phyloP scores from a whole-genome alignment of 192 early-diverging fungal species.

The Phycomyces nitens region DNA sequence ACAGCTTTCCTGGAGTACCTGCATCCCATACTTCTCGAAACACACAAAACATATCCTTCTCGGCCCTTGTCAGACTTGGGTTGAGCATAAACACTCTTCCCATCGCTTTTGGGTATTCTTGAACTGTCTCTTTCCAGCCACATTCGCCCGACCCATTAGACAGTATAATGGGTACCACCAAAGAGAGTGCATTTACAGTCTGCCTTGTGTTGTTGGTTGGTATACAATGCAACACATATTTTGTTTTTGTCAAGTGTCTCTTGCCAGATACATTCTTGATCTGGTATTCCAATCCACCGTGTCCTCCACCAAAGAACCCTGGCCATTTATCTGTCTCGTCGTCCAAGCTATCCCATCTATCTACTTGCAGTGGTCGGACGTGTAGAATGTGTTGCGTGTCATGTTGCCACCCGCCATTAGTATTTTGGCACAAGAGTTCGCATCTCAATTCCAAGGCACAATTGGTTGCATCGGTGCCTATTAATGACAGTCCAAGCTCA shows the following conservation, averaged over 20 bases:
- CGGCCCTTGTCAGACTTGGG: background rate
- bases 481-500: slow-evolving; percentile 13
- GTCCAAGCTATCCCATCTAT: slow-evolving; percentile 3
- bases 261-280: background rate
- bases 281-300: slow-evolving; percentile 11
- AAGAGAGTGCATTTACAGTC: no score
- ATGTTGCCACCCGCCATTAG: background rate
- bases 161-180: background rate
- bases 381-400: background rate
- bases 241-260: background rate
- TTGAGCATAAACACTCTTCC: background rate
- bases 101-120: background rate
- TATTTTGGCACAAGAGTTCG: background rate
- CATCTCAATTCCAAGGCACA: background rate
- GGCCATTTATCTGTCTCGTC: background rate
- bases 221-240: background rate
- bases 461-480: background rate
- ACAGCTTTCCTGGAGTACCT: slow-evolving; percentile 44
- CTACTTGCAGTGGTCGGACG: background rate
- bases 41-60: slow-evolving; percentile 2
- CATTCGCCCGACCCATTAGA: background rate
- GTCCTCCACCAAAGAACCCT: slow-evolving; percentile 1
- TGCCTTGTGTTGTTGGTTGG: background rate
- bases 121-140: background rate
- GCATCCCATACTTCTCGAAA: slow-evolving; percentile 31